Evolutionary conservation across 345 rosid species (phyloP).

Genomic region (Pistacia atlantica): DNA sequence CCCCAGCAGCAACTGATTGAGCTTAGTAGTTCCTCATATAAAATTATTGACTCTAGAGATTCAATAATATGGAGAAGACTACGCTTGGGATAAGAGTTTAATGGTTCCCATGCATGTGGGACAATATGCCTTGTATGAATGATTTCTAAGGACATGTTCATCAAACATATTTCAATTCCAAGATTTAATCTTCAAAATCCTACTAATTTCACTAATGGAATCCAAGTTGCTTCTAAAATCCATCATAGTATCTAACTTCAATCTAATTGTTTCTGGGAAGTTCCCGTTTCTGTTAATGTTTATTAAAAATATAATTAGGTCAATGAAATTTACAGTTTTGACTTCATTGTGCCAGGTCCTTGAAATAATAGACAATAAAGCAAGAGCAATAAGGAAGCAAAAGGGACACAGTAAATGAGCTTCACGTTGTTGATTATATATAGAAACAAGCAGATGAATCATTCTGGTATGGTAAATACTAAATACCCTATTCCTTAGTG

Average conservation of each 20-base stretch:
- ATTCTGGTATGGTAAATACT: constrained; percentile 18
- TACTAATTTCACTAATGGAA: background rate
- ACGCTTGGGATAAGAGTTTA: background rate
- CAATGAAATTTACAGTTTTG: background rate
- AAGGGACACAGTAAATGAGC: constrained; percentile 45
- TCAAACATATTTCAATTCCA: too few species aligned
- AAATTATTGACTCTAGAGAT: too few species aligned
- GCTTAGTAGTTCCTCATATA: too few species aligned
- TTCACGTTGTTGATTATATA: constrained; percentile 54
- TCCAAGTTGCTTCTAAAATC: background rate
- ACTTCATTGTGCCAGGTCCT: constrained; percentile 56
- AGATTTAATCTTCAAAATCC: too few species aligned
- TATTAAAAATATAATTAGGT: background rate
- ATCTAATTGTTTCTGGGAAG: background rate
- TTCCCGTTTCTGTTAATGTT: background rate
- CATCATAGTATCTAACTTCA: background rate
- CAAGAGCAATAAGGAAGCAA: constrained; percentile 70
- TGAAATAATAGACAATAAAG: constrained; percentile 66
- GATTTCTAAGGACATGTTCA: background rate
- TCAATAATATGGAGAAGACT: too few species aligned
- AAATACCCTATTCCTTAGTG: background rate
- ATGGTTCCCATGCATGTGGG: background rate
- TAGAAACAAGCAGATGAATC: constrained; percentile 27
- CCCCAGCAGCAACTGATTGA: too few species aligned
- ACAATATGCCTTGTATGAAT: background rate